These are phyloP conservation scores for Coemansia sp. DNA, from an alignment of 192 early-diverging fungal species.

Conservation along the genomic window DNA sequence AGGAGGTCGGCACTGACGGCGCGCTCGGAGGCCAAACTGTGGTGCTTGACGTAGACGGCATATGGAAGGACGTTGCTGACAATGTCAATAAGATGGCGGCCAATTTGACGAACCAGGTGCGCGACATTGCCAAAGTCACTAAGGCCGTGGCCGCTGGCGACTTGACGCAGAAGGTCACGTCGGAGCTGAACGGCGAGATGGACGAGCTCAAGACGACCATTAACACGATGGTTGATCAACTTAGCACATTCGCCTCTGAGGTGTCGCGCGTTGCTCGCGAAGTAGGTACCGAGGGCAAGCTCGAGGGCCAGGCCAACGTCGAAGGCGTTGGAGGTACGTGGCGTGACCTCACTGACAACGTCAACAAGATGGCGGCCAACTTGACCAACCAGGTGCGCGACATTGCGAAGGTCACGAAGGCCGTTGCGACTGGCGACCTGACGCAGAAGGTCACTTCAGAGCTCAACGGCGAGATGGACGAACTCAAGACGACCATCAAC, in stretches of 20 bases:
- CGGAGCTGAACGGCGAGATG: conserved; percentile 16
- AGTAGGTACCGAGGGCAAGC: not conserved
- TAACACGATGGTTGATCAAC: conserved; percentile 30
- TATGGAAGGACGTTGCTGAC: conserved; percentile 9
- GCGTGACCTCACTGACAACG: conserved; percentile 11
- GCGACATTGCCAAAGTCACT: not conserved
- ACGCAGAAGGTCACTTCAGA: conserved; percentile 8
- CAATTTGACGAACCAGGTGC: conserved; percentile 15
- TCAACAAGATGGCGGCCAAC: not conserved
- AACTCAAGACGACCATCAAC: conserved; percentile 14
- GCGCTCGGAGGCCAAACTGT: conserved; percentile 1
- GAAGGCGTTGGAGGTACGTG: conserved; percentile 17
- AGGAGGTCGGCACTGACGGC: not conserved
- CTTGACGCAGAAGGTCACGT: conserved; percentile 11
- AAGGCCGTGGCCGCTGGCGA: conserved; percentile 23
- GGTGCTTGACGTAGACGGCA: not conserved
- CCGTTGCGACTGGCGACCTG: conserved; percentile 16
- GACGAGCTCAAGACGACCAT: conserved; percentile 5
- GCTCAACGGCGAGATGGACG: conserved; percentile 15
- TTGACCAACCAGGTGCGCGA: conserved; percentile 11
- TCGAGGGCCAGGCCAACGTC: conserved; percentile 15
- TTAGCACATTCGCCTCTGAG: conserved; percentile 10
- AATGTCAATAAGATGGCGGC: conserved; percentile 19
- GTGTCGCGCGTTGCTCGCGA: not conserved
- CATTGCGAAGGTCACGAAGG: conserved; percentile 9